Evolutionary conservation across 768 basidiomycete genomes (phyloP), one percentile per base, ranked within the genome.

Genomic region (Strobilomyces echinocephalus): DNA sequence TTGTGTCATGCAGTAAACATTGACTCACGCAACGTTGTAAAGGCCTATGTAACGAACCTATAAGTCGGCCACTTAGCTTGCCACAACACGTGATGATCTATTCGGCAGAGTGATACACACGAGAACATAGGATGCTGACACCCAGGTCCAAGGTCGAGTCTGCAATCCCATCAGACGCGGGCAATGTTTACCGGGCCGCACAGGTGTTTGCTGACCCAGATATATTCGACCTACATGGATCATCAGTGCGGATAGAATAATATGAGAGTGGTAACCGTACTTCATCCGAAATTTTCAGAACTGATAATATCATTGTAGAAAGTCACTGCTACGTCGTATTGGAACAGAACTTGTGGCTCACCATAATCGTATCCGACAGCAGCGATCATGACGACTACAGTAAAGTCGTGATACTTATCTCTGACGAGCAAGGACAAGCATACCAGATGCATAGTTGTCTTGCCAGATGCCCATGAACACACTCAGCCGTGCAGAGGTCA

Each of bases 11-110:
- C 6, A 30, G 30, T 5, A 30, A 30, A 4, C 6, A 30, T 46
- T 16, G 49, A 36, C 4, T n/a, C 12, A 56, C 57, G 44, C 14
- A n/a, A 58, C 11, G 26, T 12, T 36, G 11, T 15, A 28, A 11
- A 52, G 39, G 7, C 57, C 55, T 8, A 20, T 2, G 41, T 58
- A 58, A 35, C 57, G 57, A 39, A 57, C 46, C 50, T 58, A n/a
- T 21, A 31, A 47, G 28, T 28, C 8, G 14, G 21, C 41, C n/a
- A 18, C 16, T 35, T 11, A 48, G 46, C 16, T 30, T 14, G 28
- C 42, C 18, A 16, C n/a, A 8, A 8, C 8, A 28, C 8, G n/a
- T 28, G 28, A 28, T 4, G 9, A 1, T 8, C 31, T 11, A 16
- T 4, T 10, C 33, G 14, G 14, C 9, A 10, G 33, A 9, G 5